Conservation (phyloP, 345 rosid genomes). For the Gossypium mustelinum region DNA sequence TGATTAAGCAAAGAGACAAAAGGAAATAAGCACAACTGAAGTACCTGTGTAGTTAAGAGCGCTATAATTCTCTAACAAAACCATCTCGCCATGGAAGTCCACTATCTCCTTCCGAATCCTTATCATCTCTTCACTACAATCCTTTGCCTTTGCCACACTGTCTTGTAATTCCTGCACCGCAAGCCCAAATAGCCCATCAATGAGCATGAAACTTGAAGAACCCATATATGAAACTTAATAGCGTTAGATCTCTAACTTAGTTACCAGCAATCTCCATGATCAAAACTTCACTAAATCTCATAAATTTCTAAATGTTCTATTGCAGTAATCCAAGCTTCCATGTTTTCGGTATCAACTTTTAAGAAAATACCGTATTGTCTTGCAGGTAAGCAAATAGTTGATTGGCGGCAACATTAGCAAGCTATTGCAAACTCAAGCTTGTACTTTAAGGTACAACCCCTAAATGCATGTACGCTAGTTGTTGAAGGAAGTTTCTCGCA, state of each 20-base stretch:
- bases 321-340: background rate
- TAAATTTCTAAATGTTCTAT: background rate
- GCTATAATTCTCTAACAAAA: slow-evolving; percentile 85
- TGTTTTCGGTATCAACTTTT: background rate
- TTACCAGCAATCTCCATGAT: background rate
- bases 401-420: background rate
- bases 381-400: background rate
- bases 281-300: background rate
- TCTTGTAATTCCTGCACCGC: slow-evolving; percentile 71
- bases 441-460: background rate
- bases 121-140: slow-evolving; percentile 52
- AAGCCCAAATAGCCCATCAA: background rate
- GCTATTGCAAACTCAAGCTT: background rate
- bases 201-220: background rate
- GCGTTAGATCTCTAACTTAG: background rate
- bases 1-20: background rate
- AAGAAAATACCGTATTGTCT: too few relatives aligned
- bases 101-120: slow-evolving; percentile 79
- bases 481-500: background rate
- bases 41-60: slow-evolving; percentile 95
- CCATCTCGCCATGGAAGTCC: slow-evolving; percentile 96
- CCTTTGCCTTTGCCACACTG: slow-evolving; percentile 51
- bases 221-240: background rate
- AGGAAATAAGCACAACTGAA: background rate
- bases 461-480: background rate